Conservation (phyloP, 495 filamentous ascomycete species). For the Penicillium maclennaniae region DNA sequence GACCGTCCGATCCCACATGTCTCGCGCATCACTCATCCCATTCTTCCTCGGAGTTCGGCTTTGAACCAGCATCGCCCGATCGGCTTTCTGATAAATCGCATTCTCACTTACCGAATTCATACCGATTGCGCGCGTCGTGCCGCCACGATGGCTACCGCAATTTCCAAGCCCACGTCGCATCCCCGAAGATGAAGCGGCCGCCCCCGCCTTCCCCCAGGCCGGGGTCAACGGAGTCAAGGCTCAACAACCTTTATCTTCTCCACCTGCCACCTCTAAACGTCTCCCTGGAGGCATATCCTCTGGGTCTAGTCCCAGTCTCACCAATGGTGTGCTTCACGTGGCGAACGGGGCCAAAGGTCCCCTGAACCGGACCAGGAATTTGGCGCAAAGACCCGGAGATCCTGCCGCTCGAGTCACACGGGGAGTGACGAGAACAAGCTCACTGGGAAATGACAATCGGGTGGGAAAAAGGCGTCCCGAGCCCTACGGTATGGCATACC, state of each 20-base stretch:
- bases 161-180: constrained; percentile 54
- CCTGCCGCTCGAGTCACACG: constrained; percentile 29
- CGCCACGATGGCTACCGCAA: constrained; percentile 50
- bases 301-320: constrained; percentile 29
- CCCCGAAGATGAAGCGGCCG: constrained; percentile 71
- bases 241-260: constrained; percentile 63
- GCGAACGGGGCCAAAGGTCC: constrained; percentile 37
- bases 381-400: constrained; percentile 46
- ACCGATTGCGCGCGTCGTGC: constrained; percentile 19
- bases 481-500: constrained; percentile 43
- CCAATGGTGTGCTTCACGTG: constrained; percentile 45
- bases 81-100: constrained; percentile 27
- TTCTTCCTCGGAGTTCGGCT: constrained; percentile 38
- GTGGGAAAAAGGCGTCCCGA: constrained; percentile 40
- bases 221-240: constrained; percentile 59
- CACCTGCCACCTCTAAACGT: constrained; percentile 60
- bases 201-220: constrained; percentile 62
- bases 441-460: constrained; percentile 33
- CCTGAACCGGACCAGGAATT: constrained; percentile 50
- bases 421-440: constrained; percentile 29
- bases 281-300: constrained; percentile 48
- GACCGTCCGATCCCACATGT: constrained; percentile 49
- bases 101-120: constrained; percentile 14
- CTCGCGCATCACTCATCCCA: constrained; percentile 47
- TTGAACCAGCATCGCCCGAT: constrained; percentile 26